A percentile compares a stretch with the other conserved stretches of the same genome.
Evolutionary conservation across 2,329 filamentous ascomycete genomes (phyloP).

Genomic region (Claviceps maximensis): DNA sequence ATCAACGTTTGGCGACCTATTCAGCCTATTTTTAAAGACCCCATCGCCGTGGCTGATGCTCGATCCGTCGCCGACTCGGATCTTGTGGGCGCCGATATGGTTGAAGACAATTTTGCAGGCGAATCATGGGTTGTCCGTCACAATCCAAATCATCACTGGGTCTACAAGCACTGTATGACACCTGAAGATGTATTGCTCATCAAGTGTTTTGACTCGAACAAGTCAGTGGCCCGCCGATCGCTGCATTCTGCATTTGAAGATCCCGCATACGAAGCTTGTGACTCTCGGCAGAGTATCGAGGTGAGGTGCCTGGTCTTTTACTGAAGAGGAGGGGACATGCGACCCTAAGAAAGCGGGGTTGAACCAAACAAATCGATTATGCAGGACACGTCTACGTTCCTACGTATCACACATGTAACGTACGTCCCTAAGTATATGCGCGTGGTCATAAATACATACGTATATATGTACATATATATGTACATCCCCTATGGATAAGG

Average conservation of each 20-base stretch:
- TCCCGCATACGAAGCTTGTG: constrained; percentile 37
- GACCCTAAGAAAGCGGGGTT: background rate
- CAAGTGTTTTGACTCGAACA: constrained; percentile 51
- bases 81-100: constrained; percentile 34
- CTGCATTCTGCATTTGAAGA: constrained; percentile 43
- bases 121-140: constrained; percentile 34
- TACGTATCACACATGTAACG: background rate
- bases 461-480: background rate
- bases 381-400: background rate
- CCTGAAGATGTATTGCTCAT: constrained; percentile 43
- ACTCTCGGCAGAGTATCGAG: constrained; percentile 49
- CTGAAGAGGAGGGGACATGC: constrained; percentile 15
- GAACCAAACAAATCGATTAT: background rate
- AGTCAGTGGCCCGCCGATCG: constrained; percentile 35
- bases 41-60: constrained; percentile 39
- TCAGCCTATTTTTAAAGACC: constrained; percentile 29
- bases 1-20: constrained; percentile 34
- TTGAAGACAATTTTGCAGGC: constrained; percentile 35
- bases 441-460: background rate
- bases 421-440: too few relatives aligned
- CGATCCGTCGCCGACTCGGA: constrained; percentile 35
- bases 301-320: constrained; percentile 51
- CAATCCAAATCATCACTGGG: constrained; percentile 34
- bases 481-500: background rate
- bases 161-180: constrained; percentile 36